Conservation (phyloP, 1,284 basidiomycete species). For the Leccinum griseonigrum region DNA sequence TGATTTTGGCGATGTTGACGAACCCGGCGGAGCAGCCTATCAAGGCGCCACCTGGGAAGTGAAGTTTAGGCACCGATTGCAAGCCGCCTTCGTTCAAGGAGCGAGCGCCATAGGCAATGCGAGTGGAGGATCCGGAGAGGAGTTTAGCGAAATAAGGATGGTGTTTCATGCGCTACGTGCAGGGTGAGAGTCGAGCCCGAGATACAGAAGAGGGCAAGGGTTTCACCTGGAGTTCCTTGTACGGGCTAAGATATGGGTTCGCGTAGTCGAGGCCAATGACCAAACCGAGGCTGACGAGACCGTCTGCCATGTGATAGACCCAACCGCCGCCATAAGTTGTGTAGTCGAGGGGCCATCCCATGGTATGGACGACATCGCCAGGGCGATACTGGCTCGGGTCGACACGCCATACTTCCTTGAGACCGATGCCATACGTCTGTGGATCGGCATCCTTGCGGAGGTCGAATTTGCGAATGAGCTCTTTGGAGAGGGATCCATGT, state of each 20-base stretch:
- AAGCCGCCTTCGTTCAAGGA: conserved; percentile 93
- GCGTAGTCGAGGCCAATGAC: conserved; percentile 94
- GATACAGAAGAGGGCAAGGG: neutral
- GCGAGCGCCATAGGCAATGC: conserved; percentile 90
- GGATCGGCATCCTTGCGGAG: conserved; percentile 80
- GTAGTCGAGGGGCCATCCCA: conserved; percentile 90
- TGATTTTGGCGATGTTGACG: conserved; percentile 97
- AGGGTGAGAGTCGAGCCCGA: conserved; percentile 4
- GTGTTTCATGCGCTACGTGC: conserved; percentile 87
- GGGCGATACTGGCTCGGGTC: conserved; percentile 74
- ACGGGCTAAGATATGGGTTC: conserved; percentile 94
- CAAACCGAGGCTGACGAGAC: conserved; percentile 88
- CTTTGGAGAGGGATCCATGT: conserved; percentile 89
- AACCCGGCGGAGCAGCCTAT: conserved; percentile 97
- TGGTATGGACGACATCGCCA: conserved; percentile 88
- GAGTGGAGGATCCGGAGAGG: conserved; percentile 70
- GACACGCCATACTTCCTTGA: conserved; percentile 98
- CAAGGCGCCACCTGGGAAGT: conserved; percentile 95
- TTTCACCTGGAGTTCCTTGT: conserved; percentile 86
- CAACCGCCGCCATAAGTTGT: conserved; percentile 93
- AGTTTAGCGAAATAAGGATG: conserved; percentile 89
- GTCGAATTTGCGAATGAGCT: conserved; percentile 76
- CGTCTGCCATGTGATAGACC: conserved; percentile 95
- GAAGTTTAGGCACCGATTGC: conserved; percentile 88
- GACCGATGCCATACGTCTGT: conserved; percentile 95